Percentiles rank a stretch among this genome's conserved stretches.
phyloP scores from a whole-genome alignment of 1,284 basidiomycete species.

The Leccinum angustisporum region DNA sequence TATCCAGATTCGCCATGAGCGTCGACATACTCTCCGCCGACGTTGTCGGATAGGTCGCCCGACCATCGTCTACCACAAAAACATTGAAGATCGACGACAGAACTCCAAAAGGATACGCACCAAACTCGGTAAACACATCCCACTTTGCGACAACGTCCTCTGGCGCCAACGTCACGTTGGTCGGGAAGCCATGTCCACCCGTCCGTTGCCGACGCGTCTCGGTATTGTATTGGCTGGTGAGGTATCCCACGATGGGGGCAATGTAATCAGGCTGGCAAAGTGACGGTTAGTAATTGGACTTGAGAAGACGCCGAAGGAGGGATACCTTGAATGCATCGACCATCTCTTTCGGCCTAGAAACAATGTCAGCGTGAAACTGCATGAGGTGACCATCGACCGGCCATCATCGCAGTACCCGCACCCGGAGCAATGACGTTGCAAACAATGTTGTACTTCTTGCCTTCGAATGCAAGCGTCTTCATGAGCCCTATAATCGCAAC shows the following conservation, averaged over 20 bases:
- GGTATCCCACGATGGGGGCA: slow-evolving; percentile 89
- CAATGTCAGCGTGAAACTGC: not conserved
- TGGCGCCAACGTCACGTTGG: slow-evolving; percentile 69
- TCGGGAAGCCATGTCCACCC: slow-evolving; percentile 86
- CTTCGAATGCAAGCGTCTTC: slow-evolving; percentile 89
- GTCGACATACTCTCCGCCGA: slow-evolving; percentile 73
- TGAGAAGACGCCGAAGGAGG: slow-evolving; percentile 2
- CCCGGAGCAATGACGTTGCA: slow-evolving; percentile 89
- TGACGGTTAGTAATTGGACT: not conserved
- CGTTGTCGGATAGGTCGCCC: slow-evolving; percentile 75
- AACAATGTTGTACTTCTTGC: slow-evolving; percentile 86
- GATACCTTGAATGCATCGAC: slow-evolving; percentile 87
- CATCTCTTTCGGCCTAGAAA: slow-evolving; percentile 82
- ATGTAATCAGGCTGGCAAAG: slow-evolving; percentile 78
- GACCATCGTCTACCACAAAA: slow-evolving; percentile 58
- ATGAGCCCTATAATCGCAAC: slow-evolving; percentile 92
- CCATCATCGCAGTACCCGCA: slow-evolving; percentile 94
- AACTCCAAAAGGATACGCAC: slow-evolving; percentile 42
- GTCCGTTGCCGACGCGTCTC: slow-evolving; percentile 91
- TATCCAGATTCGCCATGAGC: slow-evolving; percentile 82
- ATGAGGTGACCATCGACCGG: slow-evolving; percentile 3
- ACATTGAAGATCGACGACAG: not conserved
- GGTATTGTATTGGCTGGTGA: slow-evolving; percentile 82
- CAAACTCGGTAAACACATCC: slow-evolving; percentile 80
- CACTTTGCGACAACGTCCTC: slow-evolving; percentile 82